Conservation (phyloP, 108 stramenopile species). For the Skeletonema costatum region DNA sequence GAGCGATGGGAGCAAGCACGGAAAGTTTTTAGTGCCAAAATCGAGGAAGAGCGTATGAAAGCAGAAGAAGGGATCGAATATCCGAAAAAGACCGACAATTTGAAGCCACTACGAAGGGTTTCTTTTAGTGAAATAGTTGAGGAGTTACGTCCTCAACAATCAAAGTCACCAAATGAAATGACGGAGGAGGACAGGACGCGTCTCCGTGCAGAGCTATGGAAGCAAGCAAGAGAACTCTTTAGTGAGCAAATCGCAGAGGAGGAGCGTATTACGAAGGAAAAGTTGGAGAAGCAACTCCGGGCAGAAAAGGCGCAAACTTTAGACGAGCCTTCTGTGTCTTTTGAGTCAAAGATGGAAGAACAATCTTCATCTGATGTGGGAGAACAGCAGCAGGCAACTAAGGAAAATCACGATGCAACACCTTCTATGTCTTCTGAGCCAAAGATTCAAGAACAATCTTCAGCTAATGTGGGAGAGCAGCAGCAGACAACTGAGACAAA, state of each 20-base stretch:
- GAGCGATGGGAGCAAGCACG: not conserved
- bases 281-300: not conserved
- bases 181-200: not conserved
- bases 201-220: not conserved
- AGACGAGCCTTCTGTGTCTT: not conserved
- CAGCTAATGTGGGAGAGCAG: not conserved
- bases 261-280: not conserved
- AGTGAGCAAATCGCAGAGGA: not conserved
- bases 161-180: not conserved
- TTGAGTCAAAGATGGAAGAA: not conserved
- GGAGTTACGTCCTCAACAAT: not conserved
- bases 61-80: not conserved
- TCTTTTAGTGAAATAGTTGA: not conserved
- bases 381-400: not conserved
- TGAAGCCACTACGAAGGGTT: not conserved
- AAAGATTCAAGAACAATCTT: not conserved
- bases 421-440: not conserved
- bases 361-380: not conserved
- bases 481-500: not conserved
- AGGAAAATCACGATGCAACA: not conserved
- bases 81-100: not conserved
- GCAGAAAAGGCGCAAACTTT: not conserved
- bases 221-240: not conserved
- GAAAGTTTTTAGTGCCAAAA: not conserved
- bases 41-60: not conserved